Percentiles rank a stretch among this genome's conserved stretches.
Evolutionary conservation across 306 rosid species (phyloP).

Genomic region (Vigna radiata): DNA sequence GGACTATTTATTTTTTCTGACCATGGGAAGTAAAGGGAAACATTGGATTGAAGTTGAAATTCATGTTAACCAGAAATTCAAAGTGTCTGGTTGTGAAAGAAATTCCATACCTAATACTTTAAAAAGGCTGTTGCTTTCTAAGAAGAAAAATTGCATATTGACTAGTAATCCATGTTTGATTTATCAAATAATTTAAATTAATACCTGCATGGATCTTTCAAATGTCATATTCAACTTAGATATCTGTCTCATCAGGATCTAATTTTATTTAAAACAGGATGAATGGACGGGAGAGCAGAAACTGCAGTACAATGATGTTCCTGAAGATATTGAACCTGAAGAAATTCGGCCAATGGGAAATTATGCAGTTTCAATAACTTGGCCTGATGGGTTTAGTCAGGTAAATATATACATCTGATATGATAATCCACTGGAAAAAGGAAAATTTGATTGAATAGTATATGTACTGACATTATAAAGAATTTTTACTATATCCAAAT

Average conservation of each 20-base stretch:
- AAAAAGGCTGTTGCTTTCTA: constrained; percentile 41
- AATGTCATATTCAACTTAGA: constrained; percentile 12
- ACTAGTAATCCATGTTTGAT: constrained; percentile 31
- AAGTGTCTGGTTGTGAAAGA: constrained; percentile 24
- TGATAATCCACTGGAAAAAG: not conserved
- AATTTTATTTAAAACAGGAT: constrained; percentile 64
- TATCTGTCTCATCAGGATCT: constrained; percentile 39
- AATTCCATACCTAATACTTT: constrained; percentile 34
- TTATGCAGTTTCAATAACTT: constrained; percentile 88
- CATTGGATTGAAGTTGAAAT: constrained; percentile 36
- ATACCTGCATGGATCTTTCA: constrained; percentile 7
- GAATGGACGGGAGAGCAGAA: constrained; percentile 98
- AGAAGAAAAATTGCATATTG: constrained; percentile 44
- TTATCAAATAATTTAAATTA: not conserved
- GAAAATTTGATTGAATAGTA: not conserved
- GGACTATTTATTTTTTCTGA: constrained; percentile 1
- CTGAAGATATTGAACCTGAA: constrained; percentile 88
- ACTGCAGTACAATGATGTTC: constrained; percentile 79
- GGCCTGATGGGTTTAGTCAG: constrained; percentile 98
- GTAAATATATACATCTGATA: constrained; percentile 48
- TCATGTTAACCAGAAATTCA: constrained; percentile 22
- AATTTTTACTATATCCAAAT: not conserved
- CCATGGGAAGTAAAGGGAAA: constrained; percentile 14
- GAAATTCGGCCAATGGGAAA: constrained; percentile 97
- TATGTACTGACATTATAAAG: not conserved